A percentile compares a stretch with the other conserved stretches of the same genome.
Conservation (phyloP, 176 grass and related monocot species). For the Avena eriantha region DNA sequence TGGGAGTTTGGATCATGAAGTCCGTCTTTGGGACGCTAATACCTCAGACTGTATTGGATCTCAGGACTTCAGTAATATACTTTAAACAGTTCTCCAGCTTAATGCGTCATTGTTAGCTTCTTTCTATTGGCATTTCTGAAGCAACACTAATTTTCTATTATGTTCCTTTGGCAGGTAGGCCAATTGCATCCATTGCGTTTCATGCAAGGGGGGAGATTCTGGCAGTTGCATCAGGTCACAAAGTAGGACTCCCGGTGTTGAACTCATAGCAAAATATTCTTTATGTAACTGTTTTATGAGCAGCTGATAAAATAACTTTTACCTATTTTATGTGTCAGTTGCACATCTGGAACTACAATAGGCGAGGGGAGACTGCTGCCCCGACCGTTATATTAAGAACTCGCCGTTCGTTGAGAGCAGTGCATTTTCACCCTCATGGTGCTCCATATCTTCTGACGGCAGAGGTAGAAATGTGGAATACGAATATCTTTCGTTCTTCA, state of each 20-base stretch:
- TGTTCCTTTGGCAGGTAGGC: conserved; percentile 75
- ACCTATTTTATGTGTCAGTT: conserved; percentile 60
- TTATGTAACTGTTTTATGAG: conserved; percentile 25
- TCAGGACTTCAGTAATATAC: conserved; percentile 84
- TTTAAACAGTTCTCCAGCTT: conserved; percentile 29
- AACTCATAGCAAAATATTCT: conserved; percentile 25
- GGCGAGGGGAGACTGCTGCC: conserved; percentile 43
- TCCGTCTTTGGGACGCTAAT: conserved; percentile 95
- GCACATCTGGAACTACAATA: conserved; percentile 99
- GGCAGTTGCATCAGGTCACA: conserved; percentile 99
- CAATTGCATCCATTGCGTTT: conserved; percentile 98
- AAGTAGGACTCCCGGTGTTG: conserved; percentile 56
- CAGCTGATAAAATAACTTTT: conserved; percentile 21
- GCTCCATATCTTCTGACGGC: conserved; percentile 95
- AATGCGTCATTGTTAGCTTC: conserved; percentile 35
- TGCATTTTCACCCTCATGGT: conserved; percentile 98
- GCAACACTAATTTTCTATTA: conserved; percentile 34
- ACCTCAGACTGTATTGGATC: conserved; percentile 82
- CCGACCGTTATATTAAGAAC: conserved; percentile 86
- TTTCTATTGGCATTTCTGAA: conserved; percentile 40
- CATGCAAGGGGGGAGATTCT: conserved; percentile 94
- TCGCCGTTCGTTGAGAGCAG: conserved; percentile 94
- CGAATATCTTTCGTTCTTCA: conserved; percentile 16
- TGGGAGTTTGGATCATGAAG: conserved; percentile 98
- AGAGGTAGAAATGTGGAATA: conserved; percentile 74